phyloP scores from a whole-genome alignment of 192 early-diverging fungal species.

The Blastocladiella britannica region DNA sequence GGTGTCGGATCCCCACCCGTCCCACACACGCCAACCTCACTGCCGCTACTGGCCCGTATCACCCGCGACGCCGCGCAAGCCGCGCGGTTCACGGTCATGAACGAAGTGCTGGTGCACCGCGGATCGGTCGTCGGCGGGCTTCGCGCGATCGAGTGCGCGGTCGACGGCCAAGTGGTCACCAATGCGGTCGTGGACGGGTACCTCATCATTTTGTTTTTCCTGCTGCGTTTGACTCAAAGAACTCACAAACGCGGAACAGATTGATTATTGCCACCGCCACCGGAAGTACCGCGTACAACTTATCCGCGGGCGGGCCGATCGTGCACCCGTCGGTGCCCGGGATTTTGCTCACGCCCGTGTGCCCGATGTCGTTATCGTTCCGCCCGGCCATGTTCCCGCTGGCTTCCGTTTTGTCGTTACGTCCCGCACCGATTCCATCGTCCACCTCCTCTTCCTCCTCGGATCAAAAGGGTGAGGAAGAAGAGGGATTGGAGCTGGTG shows the following conservation, averaged over 20 bases:
- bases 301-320: slow-evolving; percentile 69
- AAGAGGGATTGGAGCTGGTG: slow-evolving; percentile 41
- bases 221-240: not conserved
- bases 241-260: not conserved
- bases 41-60: too few relatives aligned
- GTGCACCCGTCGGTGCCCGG: slow-evolving; percentile 57
- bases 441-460: not conserved
- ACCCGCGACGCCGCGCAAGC: not conserved
- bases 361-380: slow-evolving; percentile 65
- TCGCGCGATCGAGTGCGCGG: slow-evolving; percentile 63
- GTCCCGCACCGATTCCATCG: not conserved
- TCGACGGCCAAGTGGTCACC: slow-evolving; percentile 62
- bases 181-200: slow-evolving; percentile 55
- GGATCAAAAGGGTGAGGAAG: slow-evolving; percentile 21
- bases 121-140: slow-evolving; percentile 62
- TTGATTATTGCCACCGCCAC: slow-evolving; percentile 69
- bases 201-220: slow-evolving; percentile 1
- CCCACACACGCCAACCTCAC: too few relatives aligned
- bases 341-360: slow-evolving; percentile 55
- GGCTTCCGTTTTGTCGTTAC: slow-evolving; percentile 32
- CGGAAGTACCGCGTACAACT: slow-evolving; percentile 75
- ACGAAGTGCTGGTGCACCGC: slow-evolving; percentile 72
- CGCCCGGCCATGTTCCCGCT: slow-evolving; percentile 60
- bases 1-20: too few relatives aligned
- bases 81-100: slow-evolving; percentile 42